Percentiles rank a stretch among this genome's conserved stretches.
phyloP scores from a whole-genome alignment of 2,329 filamentous ascomycete species.

The Trichoderma citrinoviride region DNA sequence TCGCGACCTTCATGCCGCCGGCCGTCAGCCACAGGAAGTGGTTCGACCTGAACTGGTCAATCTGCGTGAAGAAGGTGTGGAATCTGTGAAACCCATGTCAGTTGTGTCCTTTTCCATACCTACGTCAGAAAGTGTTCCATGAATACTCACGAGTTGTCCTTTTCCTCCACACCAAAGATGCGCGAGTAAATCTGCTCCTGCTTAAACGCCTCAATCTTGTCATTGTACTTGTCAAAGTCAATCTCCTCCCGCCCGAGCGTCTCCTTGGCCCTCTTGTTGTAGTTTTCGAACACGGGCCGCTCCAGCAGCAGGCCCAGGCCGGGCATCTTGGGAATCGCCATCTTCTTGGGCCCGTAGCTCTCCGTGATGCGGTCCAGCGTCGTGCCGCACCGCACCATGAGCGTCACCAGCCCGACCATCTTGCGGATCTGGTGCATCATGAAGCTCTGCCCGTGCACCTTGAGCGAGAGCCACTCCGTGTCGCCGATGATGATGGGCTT shows the following conservation, averaged over 20 bases:
- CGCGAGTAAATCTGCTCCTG: conserved; percentile 85
- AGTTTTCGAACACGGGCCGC: conserved; percentile 84
- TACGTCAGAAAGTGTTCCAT: too few relatives aligned
- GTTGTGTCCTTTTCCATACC: neutral
- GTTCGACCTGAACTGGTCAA: conserved; percentile 69
- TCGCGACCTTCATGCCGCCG: conserved; percentile 61
- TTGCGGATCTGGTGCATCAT: conserved; percentile 99
- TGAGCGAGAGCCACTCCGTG: conserved; percentile 92
- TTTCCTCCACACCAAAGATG: conserved; percentile 87
- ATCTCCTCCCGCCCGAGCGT: conserved; percentile 66
- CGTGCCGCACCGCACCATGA: conserved; percentile 82
- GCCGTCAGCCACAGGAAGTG: conserved; percentile 75
- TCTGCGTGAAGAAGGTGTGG: conserved; percentile 74
- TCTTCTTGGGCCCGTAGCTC: conserved; percentile 68
- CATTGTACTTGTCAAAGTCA: conserved; percentile 74
- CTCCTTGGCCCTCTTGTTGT: conserved; percentile 70
- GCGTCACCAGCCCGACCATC: conserved; percentile 91
- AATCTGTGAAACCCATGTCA: conserved; percentile 49
- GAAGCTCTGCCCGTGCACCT: conserved; percentile 96
- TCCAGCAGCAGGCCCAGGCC: conserved; percentile 85
- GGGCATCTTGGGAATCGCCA: conserved; percentile 92
- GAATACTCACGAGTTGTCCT: conserved; percentile 82
- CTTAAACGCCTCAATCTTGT: conserved; percentile 84
- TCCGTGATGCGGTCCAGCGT: conserved; percentile 67
- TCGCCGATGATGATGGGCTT: conserved; percentile 80